A percentile compares a stretch with the other conserved stretches of the same genome.
These are phyloP conservation scores for Arthromyces matolae DNA, from an alignment of 768 basidiomycete genomes.

Conservation along the genomic window DNA sequence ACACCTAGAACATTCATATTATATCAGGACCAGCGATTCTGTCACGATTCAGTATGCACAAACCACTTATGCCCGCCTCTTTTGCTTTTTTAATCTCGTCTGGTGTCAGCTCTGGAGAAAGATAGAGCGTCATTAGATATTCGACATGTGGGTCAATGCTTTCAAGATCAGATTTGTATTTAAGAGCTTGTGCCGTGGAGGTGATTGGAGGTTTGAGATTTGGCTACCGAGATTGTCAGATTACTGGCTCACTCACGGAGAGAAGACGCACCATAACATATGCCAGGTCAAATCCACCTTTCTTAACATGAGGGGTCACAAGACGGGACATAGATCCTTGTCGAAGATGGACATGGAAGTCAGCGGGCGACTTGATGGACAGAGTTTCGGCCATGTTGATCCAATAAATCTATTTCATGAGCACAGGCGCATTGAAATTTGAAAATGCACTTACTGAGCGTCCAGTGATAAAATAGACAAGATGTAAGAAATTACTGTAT, in stretches of 20 bases:
- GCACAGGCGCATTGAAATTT: too few relatives aligned
- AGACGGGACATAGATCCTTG: slow-evolving; percentile 80
- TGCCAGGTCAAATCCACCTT: slow-evolving; percentile 86
- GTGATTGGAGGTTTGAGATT: slow-evolving; percentile 90
- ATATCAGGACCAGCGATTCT: not conserved
- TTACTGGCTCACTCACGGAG: not conserved
- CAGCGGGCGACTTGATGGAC: slow-evolving; percentile 63
- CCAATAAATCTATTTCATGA: not conserved
- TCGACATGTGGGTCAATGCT: slow-evolving; percentile 72
- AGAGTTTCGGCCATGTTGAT: slow-evolving; percentile 33
- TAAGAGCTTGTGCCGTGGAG: slow-evolving; percentile 72
- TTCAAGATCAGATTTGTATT: slow-evolving; percentile 75
- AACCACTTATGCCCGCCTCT: slow-evolving; percentile 71
- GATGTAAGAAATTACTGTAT: too few relatives aligned
- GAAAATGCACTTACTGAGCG: not conserved
- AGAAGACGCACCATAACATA: slow-evolving; percentile 84
- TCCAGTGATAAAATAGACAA: too few relatives aligned
- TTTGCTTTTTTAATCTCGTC: slow-evolving; percentile 89
- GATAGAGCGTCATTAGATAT: slow-evolving; percentile 95
- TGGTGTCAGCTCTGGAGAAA: slow-evolving; percentile 87
- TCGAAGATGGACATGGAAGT: slow-evolving; percentile 96
- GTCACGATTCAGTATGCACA: slow-evolving; percentile 25
- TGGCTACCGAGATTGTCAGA: slow-evolving; percentile 50
- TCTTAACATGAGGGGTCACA: slow-evolving; percentile 84
- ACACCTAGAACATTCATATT: slow-evolving; percentile 47